These are phyloP conservation scores for Carallia brachiata DNA, from an alignment of 345 rosid species.

Conservation along the genomic window DNA sequence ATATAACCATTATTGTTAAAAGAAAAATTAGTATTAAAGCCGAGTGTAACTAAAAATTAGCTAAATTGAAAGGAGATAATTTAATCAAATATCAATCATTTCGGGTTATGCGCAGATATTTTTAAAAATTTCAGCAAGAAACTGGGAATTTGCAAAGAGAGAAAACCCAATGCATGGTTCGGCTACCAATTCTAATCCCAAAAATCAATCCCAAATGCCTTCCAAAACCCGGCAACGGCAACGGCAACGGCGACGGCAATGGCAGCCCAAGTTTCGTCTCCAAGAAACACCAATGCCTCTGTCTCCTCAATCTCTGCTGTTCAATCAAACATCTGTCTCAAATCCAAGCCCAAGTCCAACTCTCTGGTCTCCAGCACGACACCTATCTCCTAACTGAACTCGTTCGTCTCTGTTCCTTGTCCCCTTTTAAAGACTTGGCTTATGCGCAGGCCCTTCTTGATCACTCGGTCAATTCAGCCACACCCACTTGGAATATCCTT, in stretches of 20 bases:
- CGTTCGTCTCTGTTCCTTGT: slow-evolving; percentile 45
- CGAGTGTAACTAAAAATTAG: no score
- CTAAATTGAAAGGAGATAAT: no score
- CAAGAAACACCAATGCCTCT: slow-evolving; percentile 44
- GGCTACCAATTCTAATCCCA: slow-evolving; percentile 20
- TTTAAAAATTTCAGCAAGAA: no score
- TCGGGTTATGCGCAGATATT: no score
- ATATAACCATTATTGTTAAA: no score
- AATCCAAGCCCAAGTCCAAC: slow-evolving; percentile 57
- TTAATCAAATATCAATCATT: no score
- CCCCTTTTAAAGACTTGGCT: slow-evolving; percentile 40
- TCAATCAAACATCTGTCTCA: slow-evolving; percentile 53
- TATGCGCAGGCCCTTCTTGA: slow-evolving; percentile 48
- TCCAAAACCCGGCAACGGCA: slow-evolving; percentile 12
- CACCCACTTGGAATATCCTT: slow-evolving; percentile 63
- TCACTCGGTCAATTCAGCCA: slow-evolving; percentile 35
- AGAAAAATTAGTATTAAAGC: no score
- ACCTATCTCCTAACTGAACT: slow-evolving; percentile 49
- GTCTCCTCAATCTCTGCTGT: slow-evolving; percentile 49
- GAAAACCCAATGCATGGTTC: slow-evolving; percentile 20
- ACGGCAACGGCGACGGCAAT: slow-evolving; percentile 2
- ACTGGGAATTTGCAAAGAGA: background rate
- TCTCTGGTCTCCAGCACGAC: slow-evolving; percentile 51
- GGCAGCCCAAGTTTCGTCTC: slow-evolving; percentile 33
- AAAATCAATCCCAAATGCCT: slow-evolving; percentile 14